Conservation (phyloP, 139 green algal species). For the Microglena sp. region DNA sequence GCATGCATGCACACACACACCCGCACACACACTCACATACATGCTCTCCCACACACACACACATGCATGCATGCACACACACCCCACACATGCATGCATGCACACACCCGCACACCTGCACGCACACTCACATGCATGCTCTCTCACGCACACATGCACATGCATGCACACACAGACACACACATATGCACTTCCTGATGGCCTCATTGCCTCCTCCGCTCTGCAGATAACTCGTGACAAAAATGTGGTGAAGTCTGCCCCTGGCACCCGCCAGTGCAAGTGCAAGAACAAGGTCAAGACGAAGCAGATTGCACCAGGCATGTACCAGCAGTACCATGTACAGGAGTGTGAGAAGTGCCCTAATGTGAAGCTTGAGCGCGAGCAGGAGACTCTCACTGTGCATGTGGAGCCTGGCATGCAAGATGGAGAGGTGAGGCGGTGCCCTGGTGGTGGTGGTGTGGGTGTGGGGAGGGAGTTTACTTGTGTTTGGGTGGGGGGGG, state of each 20-base stretch:
- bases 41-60: too few species aligned
- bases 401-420: constrained; percentile 87
- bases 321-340: constrained; percentile 94
- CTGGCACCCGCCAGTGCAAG: constrained; percentile 91
- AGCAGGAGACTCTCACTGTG: constrained; percentile 69
- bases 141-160: too few species aligned
- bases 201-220: too few species aligned
- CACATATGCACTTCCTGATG: too few species aligned
- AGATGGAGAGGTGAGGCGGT: constrained; percentile 48
- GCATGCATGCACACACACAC: too few species aligned
- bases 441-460: background rate
- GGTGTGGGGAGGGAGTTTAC: background rate
- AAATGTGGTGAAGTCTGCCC: constrained; percentile 68
- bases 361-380: constrained; percentile 75
- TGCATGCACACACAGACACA: too few species aligned
- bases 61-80: too few species aligned
- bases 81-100: too few species aligned
- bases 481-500: background rate
- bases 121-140: too few species aligned
- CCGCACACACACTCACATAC: too few species aligned
- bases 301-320: constrained; percentile 88
- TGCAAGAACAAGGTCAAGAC: constrained; percentile 92
- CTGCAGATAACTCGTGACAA: constrained; percentile 82
- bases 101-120: too few species aligned
- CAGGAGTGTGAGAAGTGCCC: constrained; percentile 84